Evolutionary conservation across 192 early-diverging fungal species (phyloP), one percentile per base, ranked within the genome.

Genomic region (Chytriomyces sp.): DNA sequence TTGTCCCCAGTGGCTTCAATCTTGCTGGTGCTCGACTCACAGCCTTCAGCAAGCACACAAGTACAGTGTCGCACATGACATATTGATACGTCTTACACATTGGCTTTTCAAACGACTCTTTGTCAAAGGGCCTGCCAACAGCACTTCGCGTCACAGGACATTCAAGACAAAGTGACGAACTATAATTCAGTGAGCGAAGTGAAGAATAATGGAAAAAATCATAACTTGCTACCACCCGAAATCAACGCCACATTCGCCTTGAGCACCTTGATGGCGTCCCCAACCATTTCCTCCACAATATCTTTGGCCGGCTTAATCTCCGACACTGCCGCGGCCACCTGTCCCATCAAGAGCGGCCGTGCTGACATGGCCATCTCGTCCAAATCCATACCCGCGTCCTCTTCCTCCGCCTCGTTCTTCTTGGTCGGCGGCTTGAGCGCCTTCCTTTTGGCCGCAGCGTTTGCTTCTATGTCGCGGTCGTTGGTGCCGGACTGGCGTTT

Each of bases 281-380:
- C 30, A 5, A 82, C 72, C 69, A 82, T 82, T 25, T 83, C 80
- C n/a, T 83, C 80, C 8, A 83, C 71, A 52, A 83, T 83, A 40
- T 80, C 82, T 39, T 80, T 80, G 14, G 80, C 82, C n/a, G 82
- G 76, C 56, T 75, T 75, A 22, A 83, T 59, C 19, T 81, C 74
- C 39, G 59, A 19, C 26, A 83, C 73, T 25, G 70, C 64, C 22
- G 68, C 82, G 7, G 82, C 82, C n/a, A 82, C 82, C 44, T 81
- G 80, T 22, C 80, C 80, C 78, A 81, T 81, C 62, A 82, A 41
- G 57, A 74, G 52, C 0, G 73, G 72, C 8, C 73, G 72, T 8
- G 63, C 32, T 8, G 52, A 36, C 60, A 79, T 61, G 26, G 62
- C 56, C 56, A 58, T 71, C 34, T 71, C 39, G 0, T 71, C 53